Evolutionary conservation across 257 asterid species (phyloP).

Genomic region (Solanum clarkiae): DNA sequence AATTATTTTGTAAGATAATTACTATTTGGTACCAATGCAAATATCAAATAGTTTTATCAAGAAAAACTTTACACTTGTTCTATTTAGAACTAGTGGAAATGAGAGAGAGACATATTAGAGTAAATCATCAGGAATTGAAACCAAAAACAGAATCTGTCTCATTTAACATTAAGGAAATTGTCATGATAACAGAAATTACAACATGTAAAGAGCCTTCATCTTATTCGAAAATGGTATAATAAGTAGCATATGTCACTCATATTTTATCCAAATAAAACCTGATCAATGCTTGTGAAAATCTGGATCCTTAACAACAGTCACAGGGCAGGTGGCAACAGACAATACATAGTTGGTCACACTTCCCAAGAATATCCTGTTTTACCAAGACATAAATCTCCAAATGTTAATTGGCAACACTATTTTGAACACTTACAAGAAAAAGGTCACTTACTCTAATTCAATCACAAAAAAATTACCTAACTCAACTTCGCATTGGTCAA

Average conservation of each 20-base stretch:
- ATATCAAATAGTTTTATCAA: not conserved
- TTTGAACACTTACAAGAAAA: too few relatives aligned
- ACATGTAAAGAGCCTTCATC: not conserved
- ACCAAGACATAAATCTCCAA: not conserved
- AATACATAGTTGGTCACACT: constrained; percentile 65
- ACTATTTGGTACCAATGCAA: not conserved
- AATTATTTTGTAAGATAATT: too few relatives aligned
- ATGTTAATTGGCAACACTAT: not conserved
- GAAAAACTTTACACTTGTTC: too few relatives aligned
- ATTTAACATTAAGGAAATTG: not conserved
- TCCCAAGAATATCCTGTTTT: constrained; percentile 60
- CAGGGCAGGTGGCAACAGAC: constrained; percentile 53
- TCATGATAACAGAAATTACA: not conserved
- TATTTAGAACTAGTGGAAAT: too few relatives aligned
- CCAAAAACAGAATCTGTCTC: not conserved
- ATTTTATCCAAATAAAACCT: not conserved
- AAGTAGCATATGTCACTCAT: not conserved
- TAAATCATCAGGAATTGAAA: not conserved
- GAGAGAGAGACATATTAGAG: not conserved
- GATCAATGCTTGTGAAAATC: constrained; percentile 40
- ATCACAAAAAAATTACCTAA: too few relatives aligned
- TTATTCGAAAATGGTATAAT: not conserved
- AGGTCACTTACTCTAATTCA: too few relatives aligned
- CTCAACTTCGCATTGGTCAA: too few relatives aligned
- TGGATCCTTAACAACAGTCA: constrained; percentile 62